A percentile compares a stretch with the other conserved stretches of the same genome.
Evolutionary conservation across 2,329 filamentous ascomycete genomes (phyloP).

Genomic region (Teratosphaeria zuluensis): DNA sequence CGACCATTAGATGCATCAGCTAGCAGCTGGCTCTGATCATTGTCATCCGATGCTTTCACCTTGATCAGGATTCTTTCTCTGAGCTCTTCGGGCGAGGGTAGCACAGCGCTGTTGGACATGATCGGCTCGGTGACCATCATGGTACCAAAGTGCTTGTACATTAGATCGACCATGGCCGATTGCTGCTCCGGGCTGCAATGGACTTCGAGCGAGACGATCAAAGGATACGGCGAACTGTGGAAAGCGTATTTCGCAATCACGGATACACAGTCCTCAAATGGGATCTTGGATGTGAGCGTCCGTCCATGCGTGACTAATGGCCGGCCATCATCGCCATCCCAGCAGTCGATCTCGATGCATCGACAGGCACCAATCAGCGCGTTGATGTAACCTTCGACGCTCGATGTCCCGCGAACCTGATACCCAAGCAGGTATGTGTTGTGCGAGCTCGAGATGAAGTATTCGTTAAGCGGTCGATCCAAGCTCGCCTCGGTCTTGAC

Average conservation of each 20-base stretch:
- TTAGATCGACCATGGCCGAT: constrained; percentile 76
- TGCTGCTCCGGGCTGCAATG: constrained; percentile 83
- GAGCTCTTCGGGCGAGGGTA: constrained; percentile 80
- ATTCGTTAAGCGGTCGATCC: constrained; percentile 84
- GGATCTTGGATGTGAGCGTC: constrained; percentile 78
- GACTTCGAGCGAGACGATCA: constrained; percentile 92
- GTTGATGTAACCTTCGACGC: constrained; percentile 88
- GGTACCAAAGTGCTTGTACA: constrained; percentile 74
- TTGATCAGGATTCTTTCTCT: constrained; percentile 82
- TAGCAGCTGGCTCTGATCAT: constrained; percentile 33
- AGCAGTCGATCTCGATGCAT: constrained; percentile 95
- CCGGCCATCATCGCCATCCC: constrained; percentile 82
- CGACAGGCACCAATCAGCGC: constrained; percentile 82
- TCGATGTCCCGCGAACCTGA: constrained; percentile 82
- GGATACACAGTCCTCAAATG: constrained; percentile 83
- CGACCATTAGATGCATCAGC: constrained; percentile 27
- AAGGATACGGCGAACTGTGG: constrained; percentile 70
- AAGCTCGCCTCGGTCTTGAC: constrained; percentile 38
- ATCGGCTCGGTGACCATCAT: constrained; percentile 69
- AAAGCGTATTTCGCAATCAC: constrained; percentile 96
- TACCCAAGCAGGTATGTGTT: constrained; percentile 93
- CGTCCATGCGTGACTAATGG: constrained; percentile 86
- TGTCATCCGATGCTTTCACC: constrained; percentile 53
- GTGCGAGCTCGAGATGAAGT: constrained; percentile 96
- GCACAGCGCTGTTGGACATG: constrained; percentile 53